Evolutionary conservation across 2,329 filamentous ascomycete species (phyloP).

Genomic region (Xylaria sp.): DNA sequence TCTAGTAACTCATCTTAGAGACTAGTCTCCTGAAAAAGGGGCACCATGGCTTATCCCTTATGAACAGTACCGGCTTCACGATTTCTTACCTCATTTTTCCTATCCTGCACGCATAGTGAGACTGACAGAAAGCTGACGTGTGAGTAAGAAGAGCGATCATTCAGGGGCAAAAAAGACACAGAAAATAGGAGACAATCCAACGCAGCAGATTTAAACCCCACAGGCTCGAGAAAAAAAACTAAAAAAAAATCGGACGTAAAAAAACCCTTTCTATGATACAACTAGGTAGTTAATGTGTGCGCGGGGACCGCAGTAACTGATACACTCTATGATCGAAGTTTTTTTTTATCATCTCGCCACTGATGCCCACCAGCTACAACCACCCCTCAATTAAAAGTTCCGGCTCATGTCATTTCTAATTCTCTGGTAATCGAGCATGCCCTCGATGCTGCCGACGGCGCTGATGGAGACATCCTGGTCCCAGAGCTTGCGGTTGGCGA

Average conservation of each 20-base stretch:
- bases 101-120: too few species aligned
- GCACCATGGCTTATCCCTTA: too few species aligned
- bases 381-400: conserved; percentile 49
- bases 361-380: conserved; percentile 29
- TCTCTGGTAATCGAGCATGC: conserved; percentile 70
- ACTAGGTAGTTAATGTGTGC: conserved; percentile 34
- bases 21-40: too few species aligned
- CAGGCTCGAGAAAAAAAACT: conserved; percentile 8
- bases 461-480: conserved; percentile 93
- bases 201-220: neutral
- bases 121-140: neutral
- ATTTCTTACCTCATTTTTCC: too few species aligned
- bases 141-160: neutral
- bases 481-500: conserved; percentile 92
- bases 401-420: conserved; percentile 82
- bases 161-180: neutral
- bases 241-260: conserved; percentile 28
- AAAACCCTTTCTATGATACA: conserved; percentile 47
- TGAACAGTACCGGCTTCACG: too few species aligned
- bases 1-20: too few species aligned
- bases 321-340: conserved; percentile 50
- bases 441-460: conserved; percentile 91
- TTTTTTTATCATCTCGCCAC: conserved; percentile 28
- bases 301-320: conserved; percentile 42
- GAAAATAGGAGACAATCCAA: neutral